Evolutionary conservation across 163 green algal genomes (phyloP), one percentile per base, ranked within the genome.

Genomic region (Trebouxia gelatinosa): DNA sequence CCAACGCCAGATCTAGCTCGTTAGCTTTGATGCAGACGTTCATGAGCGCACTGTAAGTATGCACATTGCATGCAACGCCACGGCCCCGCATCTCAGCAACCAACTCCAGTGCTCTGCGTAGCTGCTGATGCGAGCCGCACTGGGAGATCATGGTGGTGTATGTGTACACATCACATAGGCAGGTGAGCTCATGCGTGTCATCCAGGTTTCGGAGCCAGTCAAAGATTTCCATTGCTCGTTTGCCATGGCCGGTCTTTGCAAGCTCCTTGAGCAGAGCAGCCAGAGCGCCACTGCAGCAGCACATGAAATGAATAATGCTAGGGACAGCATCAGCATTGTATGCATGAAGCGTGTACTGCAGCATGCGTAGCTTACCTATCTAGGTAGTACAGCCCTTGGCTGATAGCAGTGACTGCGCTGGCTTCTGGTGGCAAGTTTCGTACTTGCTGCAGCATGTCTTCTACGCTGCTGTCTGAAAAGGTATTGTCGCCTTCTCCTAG

Each of bases 21-120:
- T 83, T 83, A 17, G 79, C 79, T 70, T 91, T 90, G 38, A 90
- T 83, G 78, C 85, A 90, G 11, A 91, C 87, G 51, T 82, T 82
- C 87, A 91, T 88, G 23, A 91, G 80, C 7, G 87, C 87, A 0
- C 70, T 78, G 84, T 90, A 94, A 58, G 90, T 89, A 82, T 95
- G 89, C 71, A 94, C 89, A 80, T 97, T 97, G 85, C 87, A 91
- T 37, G 84, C 46, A 17, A 92, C 82, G 59, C 88, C 84, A 19
- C 79, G 75, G 29, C 64, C 51, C 28, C 83, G 84, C 88, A 92
- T 92, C 81, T 91, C 88, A 6, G 75, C 85, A 3, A 90, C 80
- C 35, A 92, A 75, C 64, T 90, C 88, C 59, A 91, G 81, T 21
- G 88, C 88, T 40, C 76, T 80, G 48, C 79, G 71, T 11, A 83